Evolutionary conservation across 345 rosid species (phyloP).

Genomic region (Mercurialis annua): DNA sequence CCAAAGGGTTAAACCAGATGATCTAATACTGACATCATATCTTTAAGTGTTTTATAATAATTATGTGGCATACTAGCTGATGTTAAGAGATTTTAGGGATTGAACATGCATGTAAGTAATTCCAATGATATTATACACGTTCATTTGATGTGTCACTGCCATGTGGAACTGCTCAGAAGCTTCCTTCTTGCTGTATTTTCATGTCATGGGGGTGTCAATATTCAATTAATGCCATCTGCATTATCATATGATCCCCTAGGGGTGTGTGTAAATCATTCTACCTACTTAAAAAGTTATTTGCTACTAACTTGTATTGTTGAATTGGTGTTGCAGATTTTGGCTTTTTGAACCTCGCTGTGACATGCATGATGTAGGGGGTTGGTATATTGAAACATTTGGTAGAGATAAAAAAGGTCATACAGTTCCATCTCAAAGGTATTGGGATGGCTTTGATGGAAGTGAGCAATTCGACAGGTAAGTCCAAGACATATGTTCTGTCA

Average conservation of each 20-base stretch:
- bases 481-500: background rate
- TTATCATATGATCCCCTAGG: background rate
- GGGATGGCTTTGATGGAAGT: conserved; percentile 66
- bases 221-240: background rate
- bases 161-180: background rate
- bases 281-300: background rate
- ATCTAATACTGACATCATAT: background rate
- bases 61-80: background rate
- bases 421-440: conserved; percentile 60
- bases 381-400: conserved; percentile 94
- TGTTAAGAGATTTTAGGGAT: background rate
- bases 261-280: background rate
- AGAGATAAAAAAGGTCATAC: conserved; percentile 68
- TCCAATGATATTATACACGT: background rate
- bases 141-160: background rate
- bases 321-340: conserved; percentile 67
- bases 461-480: conserved; percentile 66
- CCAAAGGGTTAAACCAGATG: background rate
- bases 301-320: conserved; percentile 10
- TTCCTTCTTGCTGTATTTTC: background rate
- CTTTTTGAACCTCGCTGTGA: conserved; percentile 92
- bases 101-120: background rate
- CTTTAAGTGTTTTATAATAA: background rate
- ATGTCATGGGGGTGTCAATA: background rate
- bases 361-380: conserved; percentile 88